Evolutionary conservation across 495 filamentous ascomycete species (phyloP), one percentile per base, ranked within the genome.

Genomic region (Talaromyces liani): DNA sequence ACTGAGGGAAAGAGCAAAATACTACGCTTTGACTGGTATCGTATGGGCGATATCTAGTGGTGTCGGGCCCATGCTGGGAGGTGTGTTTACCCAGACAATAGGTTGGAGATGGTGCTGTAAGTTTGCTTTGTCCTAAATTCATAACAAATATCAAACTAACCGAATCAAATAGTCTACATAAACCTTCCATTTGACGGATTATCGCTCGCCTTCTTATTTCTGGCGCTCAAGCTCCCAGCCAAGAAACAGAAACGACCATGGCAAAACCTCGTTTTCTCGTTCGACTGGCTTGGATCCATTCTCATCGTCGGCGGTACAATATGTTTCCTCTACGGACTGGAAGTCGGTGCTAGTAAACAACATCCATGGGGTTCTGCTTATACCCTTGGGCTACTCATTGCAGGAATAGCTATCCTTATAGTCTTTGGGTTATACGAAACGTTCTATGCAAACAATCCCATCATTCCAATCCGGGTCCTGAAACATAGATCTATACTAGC

Each of bases 41-140:
- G 84, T 86, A 1, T 94, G 90, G 90, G 90, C 89, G 16, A 73
- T 91, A 60, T 89, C 90, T n/a, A 82, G 83, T 64, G 86, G 87
- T 3, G 69, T 91, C 6, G 91, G 91, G 0, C 91, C 91, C 9
- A 80, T 92, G 24, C 77, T 94, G 9, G 91, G 91, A n/a, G 91
- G 91, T 14, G 82, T 87, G 2, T 91, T 94, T 68, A 89, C 89
- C 4, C 71, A 85, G 4, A 80, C 77, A 59, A 80, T 63, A 29
- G 60, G 62, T 12, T 64, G 36, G 54, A 39, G 60, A n/a, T 64
- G 64, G 61, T 69, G 68, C 47, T 69, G 66, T 53, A 80, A 70
- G 80, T 86, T 71, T 77, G 90, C 66, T 69, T 74, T 80, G 29
- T 29, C 59, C 55, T 20, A 9, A 1, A 2, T 36, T 36, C 14